A percentile compares a stretch with the other conserved stretches of the same genome.
Conservation (phyloP, 495 filamentous ascomycete genomes). For the Cryomyces minteri region DNA sequence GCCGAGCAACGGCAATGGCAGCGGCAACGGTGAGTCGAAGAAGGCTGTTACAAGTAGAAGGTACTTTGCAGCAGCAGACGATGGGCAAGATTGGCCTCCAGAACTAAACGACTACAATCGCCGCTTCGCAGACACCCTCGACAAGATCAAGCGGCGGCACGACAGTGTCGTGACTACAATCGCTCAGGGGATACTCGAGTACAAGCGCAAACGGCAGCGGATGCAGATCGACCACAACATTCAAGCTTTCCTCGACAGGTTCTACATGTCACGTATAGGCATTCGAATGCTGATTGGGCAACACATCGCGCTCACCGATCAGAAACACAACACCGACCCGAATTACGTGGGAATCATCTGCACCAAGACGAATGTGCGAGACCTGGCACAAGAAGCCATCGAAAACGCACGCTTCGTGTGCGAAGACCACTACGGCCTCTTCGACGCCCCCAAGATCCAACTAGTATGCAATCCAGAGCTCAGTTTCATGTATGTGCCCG, state of each 20-base stretch:
- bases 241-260: constrained; percentile 90
- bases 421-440: constrained; percentile 96
- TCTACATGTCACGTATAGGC: constrained; percentile 99
- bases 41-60: constrained; percentile 31
- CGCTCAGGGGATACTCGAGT: constrained; percentile 87
- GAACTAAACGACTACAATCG: constrained; percentile 90
- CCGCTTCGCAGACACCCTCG: constrained; percentile 64
- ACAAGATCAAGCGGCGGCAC: constrained; percentile 88
- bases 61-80: constrained; percentile 86
- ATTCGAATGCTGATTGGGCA: constrained; percentile 98
- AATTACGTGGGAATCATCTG: constrained; percentile 97
- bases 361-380: constrained; percentile 92
- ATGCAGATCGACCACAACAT: constrained; percentile 98
- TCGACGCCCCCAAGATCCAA: constrained; percentile 92
- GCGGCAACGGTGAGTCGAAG: constrained; percentile 21
- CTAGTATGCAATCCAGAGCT: constrained; percentile 84
- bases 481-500: constrained; percentile 98
- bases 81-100: constrained; percentile 78
- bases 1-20: constrained; percentile 24
- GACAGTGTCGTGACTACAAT: constrained; percentile 88
- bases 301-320: constrained; percentile 90
- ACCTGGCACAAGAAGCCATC: constrained; percentile 90
- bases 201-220: constrained; percentile 86
- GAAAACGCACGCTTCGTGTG: constrained; percentile 97
- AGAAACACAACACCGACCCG: constrained; percentile 68